Evolutionary conservation across 768 basidiomycete genomes (phyloP).

Genomic region (Phlebiopsis gigantea): DNA sequence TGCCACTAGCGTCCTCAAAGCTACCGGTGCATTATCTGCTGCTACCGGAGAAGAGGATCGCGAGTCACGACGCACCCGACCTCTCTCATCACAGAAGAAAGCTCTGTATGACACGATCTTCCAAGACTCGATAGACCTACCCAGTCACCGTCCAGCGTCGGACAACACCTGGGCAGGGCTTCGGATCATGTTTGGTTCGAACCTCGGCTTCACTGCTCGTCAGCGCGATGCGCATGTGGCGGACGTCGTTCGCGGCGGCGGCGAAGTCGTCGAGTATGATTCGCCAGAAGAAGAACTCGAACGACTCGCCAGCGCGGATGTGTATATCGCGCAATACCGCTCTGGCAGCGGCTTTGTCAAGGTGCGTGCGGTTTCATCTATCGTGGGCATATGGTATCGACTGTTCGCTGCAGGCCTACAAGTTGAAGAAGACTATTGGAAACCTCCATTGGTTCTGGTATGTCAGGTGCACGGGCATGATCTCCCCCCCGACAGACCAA

Average conservation of each 20-base stretch:
- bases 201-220: slow-evolving; percentile 46
- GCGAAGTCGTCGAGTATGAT: slow-evolving; percentile 35
- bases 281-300: slow-evolving; percentile 33
- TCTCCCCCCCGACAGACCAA: slow-evolving; percentile 62
- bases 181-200: slow-evolving; percentile 55
- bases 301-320: slow-evolving; percentile 50
- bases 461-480: slow-evolving; percentile 56
- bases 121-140: slow-evolving; percentile 17
- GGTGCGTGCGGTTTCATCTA: slow-evolving; percentile 34
- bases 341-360: slow-evolving; percentile 65
- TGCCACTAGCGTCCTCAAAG: slow-evolving; percentile 13
- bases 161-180: slow-evolving; percentile 52
- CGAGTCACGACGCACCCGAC: slow-evolving; percentile 25
- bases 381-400: background rate
- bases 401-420: slow-evolving; percentile 47
- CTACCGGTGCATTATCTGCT: slow-evolving; percentile 21
- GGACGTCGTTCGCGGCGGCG: slow-evolving; percentile 59
- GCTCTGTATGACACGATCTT: slow-evolving; percentile 31
- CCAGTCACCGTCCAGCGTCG: slow-evolving; percentile 10
- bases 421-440: slow-evolving; percentile 56
- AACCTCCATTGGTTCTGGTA: slow-evolving; percentile 82
- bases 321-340: slow-evolving; percentile 67
- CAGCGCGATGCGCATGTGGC: slow-evolving; percentile 51
- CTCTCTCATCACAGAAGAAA: slow-evolving; percentile 27
- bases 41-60: slow-evolving; percentile 21